Conservation (phyloP, 805 yeast genomes). For the Lipomyces spencermartinsiae region DNA sequence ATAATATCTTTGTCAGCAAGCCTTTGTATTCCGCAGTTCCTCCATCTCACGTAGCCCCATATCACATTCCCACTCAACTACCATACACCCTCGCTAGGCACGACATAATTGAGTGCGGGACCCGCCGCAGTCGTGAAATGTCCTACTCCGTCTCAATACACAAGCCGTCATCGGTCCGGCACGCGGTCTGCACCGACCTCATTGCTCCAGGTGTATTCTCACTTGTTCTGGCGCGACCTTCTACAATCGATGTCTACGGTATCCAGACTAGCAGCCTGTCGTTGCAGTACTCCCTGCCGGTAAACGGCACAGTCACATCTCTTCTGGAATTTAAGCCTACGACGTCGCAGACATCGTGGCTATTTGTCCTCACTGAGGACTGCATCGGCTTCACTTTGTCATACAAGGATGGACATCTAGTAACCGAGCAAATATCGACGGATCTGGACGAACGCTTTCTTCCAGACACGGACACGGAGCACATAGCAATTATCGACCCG, state of each 20-base stretch:
- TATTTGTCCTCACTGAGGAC: slow-evolving; percentile 34
- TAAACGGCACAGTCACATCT: slow-evolving; percentile 28
- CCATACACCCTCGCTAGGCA: background rate
- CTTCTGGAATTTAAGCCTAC: slow-evolving; percentile 27
- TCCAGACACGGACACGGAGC: slow-evolving; percentile 32
- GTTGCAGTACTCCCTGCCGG: slow-evolving; percentile 27
- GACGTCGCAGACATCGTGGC: slow-evolving; percentile 25
- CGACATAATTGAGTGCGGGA: background rate
- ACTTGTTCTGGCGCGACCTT: slow-evolving; percentile 33
- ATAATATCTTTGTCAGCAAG: too few species aligned
- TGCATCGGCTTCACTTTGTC: slow-evolving; percentile 26
- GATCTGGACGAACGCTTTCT: slow-evolving; percentile 32
- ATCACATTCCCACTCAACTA: background rate
- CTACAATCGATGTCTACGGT: slow-evolving; percentile 31
- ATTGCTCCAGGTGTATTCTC: slow-evolving; percentile 20
- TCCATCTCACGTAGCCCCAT: background rate
- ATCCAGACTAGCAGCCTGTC: slow-evolving; percentile 26
- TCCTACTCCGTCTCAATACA: slow-evolving; percentile 36
- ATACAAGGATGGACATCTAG: slow-evolving; percentile 15
- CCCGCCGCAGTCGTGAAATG: slow-evolving; percentile 19
- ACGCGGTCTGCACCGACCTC: slow-evolving; percentile 35
- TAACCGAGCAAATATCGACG: slow-evolving; percentile 23
- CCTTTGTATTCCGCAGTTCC: too few species aligned
- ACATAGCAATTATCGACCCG: slow-evolving; percentile 32
- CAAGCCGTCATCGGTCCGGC: slow-evolving; percentile 37